Percentiles rank a stretch among this genome's conserved stretches.
These are phyloP conservation scores for Phytophthora constricta DNA, from an alignment of 352 stramenopile genomes.

Conservation along the genomic window DNA sequence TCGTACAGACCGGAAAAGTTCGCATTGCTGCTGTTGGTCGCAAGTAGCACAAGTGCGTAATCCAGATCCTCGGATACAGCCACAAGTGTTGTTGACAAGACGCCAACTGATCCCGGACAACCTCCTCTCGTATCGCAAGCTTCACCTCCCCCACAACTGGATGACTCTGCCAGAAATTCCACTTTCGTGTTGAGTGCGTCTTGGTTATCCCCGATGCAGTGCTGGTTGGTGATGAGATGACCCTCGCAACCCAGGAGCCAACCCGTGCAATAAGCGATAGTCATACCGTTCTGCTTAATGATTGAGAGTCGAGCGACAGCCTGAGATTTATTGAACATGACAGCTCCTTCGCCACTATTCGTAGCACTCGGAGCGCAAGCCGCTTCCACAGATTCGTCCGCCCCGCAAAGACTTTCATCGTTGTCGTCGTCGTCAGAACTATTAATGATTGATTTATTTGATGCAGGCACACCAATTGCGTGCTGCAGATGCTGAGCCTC, in stretches of 20 bases:
- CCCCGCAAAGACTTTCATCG: conserved; percentile 73
- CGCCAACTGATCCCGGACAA: conserved; percentile 50
- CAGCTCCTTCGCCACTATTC: conserved; percentile 24
- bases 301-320: conserved; percentile 72
- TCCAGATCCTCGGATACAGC: conserved; percentile 65
- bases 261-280: conserved; percentile 72
- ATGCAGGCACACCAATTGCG: conserved; percentile 31
- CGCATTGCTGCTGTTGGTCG: conserved; percentile 22
- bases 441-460: conserved; percentile 13
- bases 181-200: conserved; percentile 72
- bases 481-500: conserved; percentile 23
- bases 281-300: conserved; percentile 64
- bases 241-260: conserved; percentile 78
- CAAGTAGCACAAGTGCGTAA: conserved; percentile 67
- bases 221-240: conserved; percentile 82
- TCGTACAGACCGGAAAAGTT: conserved; percentile 38
- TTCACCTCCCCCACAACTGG: conserved; percentile 47
- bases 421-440: conserved; percentile 23
- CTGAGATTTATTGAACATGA: conserved; percentile 55
- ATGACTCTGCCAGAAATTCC: conserved; percentile 72
- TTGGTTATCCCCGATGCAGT: conserved; percentile 68
- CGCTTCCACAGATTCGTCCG: conserved; percentile 75
- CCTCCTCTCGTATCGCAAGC: conserved; percentile 48
- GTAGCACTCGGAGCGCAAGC: conserved; percentile 51
- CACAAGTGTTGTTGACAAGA: conserved; percentile 56